Evolutionary conservation across 208 protist genomes (phyloP), one percentile per base, ranked within the genome.

Genomic region (Wallacemonas sp.): DNA sequence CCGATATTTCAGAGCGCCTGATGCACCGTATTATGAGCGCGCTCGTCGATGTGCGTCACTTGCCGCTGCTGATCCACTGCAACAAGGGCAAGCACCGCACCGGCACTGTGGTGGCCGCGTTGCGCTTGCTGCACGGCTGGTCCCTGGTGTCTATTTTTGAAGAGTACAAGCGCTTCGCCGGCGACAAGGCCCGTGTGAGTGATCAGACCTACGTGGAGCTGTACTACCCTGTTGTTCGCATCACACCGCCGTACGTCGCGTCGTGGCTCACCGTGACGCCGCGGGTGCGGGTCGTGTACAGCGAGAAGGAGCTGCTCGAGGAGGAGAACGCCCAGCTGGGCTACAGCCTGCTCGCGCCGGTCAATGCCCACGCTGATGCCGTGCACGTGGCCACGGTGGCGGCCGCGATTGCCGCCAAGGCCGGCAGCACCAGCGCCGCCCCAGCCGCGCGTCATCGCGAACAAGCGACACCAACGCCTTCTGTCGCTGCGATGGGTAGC

Each of bases 131-230:
- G 39, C 97, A 99, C 66, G 93, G 92, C 25, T 98, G 95, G 97
- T 98, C 96, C 0, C 74, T 98, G 1, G 97, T 97, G 2, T 98
- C 95, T 62, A 98, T 98, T 22, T 98, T 98, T 65, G 95, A 98
- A 49, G 97, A 99, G 65, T 99, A 99, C 74, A 87, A 91, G 62
- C 82, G 89, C 64, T 98, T 98, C 63, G 95, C 97, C 23, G 93
- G 95, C 2, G 94, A 92, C 66, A 98, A 98, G 79, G 95, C 86
- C 0, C 82, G 97, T 25, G 82, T 97, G 49, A 74, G 95, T 7
- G 98, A 99, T 77, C 97, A 98, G 82, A 97, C 98, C 70, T 99
- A 98, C 79, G 96, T 99, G 18, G 98, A 99, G 85, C 79, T 99
- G 18, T 99, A 98, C 75, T 82, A 97, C 48, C 88, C 91, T 12